Evolutionary conservation across 1,139 yeast genomes (phyloP).

Genomic region (Komagataea norvegica): DNA sequence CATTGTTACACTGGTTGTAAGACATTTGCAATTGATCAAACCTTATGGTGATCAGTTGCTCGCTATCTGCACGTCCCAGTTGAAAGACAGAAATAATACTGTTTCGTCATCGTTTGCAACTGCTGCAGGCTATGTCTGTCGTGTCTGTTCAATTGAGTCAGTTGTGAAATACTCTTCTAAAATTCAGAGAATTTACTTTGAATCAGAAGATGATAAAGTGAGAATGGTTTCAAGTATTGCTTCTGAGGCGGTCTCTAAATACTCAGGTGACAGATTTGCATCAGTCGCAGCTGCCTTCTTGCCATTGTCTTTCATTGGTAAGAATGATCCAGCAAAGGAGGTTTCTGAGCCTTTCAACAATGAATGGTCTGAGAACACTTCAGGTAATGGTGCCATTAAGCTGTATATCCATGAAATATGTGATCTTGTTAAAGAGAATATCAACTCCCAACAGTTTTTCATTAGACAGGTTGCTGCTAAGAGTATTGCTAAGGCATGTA

Average conservation of each 20-base stretch:
- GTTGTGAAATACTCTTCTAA: conserved; percentile 51
- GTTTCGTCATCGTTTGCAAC: conserved; percentile 74
- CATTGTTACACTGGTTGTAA: conserved; percentile 56
- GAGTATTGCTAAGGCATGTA: conserved; percentile 60
- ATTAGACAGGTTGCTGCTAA: conserved; percentile 69
- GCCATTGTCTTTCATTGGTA: conserved; percentile 78
- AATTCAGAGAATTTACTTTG: conserved; percentile 58
- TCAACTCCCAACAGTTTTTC: conserved; percentile 56
- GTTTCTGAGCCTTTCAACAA: conserved; percentile 49
- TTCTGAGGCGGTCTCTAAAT: conserved; percentile 61
- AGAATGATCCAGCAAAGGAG: conserved; percentile 53
- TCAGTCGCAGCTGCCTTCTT: conserved; percentile 59
- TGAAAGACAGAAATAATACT: conserved; percentile 67
- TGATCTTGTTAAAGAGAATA: conserved; percentile 42
- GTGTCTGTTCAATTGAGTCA: conserved; percentile 52
- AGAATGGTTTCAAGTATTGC: conserved; percentile 58
- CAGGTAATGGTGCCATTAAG: conserved; percentile 65
- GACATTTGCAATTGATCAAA: conserved; percentile 48
- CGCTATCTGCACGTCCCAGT: conserved; percentile 51
- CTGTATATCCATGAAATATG: conserved; percentile 72
- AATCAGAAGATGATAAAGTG: conserved; percentile 42
- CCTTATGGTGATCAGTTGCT: conserved; percentile 64
- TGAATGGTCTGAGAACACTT: conserved; percentile 80
- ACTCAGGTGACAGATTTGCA: conserved; percentile 67
- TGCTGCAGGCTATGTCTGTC: conserved; percentile 75